Conservation (phyloP, 164 flowering plant species). For the Cinnamomum micranthum region DNA sequence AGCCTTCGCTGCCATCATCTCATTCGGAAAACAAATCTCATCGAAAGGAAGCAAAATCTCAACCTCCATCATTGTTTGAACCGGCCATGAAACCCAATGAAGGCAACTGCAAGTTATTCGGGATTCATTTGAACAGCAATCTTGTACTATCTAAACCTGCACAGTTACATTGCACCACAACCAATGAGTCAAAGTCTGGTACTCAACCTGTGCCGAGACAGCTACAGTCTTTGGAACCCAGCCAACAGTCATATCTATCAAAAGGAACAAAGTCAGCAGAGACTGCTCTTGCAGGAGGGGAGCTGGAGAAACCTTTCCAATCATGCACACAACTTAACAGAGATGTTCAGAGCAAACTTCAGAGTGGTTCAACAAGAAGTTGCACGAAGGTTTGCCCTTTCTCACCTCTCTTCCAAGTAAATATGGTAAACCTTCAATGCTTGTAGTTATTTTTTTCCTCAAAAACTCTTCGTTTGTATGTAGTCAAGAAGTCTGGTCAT, state of each 20-base stretch:
- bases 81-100: conserved; percentile 43
- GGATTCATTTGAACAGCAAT: conserved; percentile 51
- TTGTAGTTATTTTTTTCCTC: background rate
- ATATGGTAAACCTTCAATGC: background rate
- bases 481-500: background rate
- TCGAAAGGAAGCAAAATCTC: conserved; percentile 31
- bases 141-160: conserved; percentile 33
- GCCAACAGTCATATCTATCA: conserved; percentile 44
- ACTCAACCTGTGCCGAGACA: conserved; percentile 52
- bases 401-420: background rate
- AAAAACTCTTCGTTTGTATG: background rate
- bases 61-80: conserved; percentile 24
- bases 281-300: conserved; percentile 21
- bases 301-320: conserved; percentile 45
- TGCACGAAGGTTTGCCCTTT: conserved; percentile 62
- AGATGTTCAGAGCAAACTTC: conserved; percentile 48
- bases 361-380: conserved; percentile 60
- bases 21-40: conserved; percentile 33
- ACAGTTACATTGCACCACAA: conserved; percentile 13
- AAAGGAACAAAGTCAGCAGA: conserved; percentile 43
- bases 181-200: conserved; percentile 17
- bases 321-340: conserved; percentile 26
- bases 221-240: conserved; percentile 31
- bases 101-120: conserved; percentile 80
- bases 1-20: conserved; percentile 48